A percentile compares a stretch with the other conserved stretches of the same genome.
phyloP scores from a whole-genome alignment of 2,329 filamentous ascomycete species.

The Cladosporium sp. region DNA sequence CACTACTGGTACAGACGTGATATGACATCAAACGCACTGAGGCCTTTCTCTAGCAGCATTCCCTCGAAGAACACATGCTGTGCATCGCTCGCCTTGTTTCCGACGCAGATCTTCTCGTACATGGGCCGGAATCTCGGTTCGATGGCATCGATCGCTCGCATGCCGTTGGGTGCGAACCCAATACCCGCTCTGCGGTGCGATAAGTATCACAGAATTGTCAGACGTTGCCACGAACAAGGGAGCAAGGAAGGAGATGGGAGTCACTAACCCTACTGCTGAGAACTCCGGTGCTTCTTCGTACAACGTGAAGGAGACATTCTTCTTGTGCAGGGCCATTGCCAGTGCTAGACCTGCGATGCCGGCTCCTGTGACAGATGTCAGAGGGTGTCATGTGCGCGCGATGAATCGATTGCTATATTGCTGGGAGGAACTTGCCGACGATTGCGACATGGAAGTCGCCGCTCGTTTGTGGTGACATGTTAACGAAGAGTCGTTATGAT shows the following conservation, averaged over 20 bases:
- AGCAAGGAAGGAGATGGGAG: not conserved
- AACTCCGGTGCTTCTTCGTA: not conserved
- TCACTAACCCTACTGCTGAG: not conserved
- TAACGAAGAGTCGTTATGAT: not conserved
- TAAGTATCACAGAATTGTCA: not conserved
- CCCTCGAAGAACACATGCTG: constrained; percentile 10
- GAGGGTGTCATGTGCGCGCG: not conserved
- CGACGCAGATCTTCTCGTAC: constrained; percentile 2
- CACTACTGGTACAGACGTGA: not conserved
- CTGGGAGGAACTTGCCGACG: not conserved
- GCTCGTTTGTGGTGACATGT: not conserved
- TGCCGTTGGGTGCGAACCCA: not conserved
- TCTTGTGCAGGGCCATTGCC: constrained; percentile 1
- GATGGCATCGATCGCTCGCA: constrained; percentile 8
- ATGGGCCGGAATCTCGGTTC: not conserved
- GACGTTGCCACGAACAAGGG: not conserved
- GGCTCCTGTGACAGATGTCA: not conserved
- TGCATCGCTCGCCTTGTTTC: not conserved
- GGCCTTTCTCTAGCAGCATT: not conserved
- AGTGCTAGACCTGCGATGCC: not conserved
- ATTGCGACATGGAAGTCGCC: not conserved
- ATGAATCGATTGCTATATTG: not conserved
- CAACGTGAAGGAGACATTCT: not conserved
- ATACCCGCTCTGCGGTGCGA: not conserved
- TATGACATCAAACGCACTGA: not conserved